Evolutionary conservation across 2,329 filamentous ascomycete genomes (phyloP).

Genomic region (Seiridium cupressi): DNA sequence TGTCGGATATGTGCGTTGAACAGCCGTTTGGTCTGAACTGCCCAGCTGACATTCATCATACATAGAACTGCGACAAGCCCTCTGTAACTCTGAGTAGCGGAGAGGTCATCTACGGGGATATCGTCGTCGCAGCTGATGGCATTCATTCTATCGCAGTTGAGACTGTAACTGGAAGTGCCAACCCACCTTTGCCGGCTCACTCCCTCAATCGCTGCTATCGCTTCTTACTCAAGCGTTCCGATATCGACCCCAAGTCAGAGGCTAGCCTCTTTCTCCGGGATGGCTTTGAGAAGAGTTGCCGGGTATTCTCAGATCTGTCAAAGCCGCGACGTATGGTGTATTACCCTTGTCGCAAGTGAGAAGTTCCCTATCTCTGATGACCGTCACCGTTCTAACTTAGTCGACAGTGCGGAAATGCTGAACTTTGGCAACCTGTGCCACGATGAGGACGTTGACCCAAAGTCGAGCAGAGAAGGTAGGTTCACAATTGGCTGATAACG

Average conservation of each 20-base stretch:
- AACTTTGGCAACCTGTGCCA: conserved; percentile 33
- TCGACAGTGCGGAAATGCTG: conserved; percentile 22
- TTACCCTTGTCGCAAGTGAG: conserved; percentile 27
- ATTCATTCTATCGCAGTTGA: conserved; percentile 23
- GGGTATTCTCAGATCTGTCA: conserved; percentile 21
- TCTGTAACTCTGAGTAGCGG: conserved; percentile 28
- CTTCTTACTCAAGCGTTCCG: conserved; percentile 28
- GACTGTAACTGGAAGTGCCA: conserved; percentile 23
- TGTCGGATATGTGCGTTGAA: conserved; percentile 16
- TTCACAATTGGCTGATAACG: no score
- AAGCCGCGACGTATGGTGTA: conserved; percentile 25
- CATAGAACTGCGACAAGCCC: conserved; percentile 9
- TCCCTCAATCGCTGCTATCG: conserved; percentile 33
- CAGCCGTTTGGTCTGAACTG: not conserved
- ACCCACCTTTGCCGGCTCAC: conserved; percentile 21
- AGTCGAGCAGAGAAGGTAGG: not conserved
- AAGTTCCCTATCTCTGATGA: conserved; percentile 18
- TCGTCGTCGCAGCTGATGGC: conserved; percentile 37
- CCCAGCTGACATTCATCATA: not conserved
- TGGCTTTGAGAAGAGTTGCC: conserved; percentile 27
- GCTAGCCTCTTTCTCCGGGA: conserved; percentile 17
- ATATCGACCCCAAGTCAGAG: not conserved
- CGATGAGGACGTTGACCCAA: conserved; percentile 17
- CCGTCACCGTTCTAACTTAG: not conserved
- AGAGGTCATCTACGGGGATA: conserved; percentile 26